A percentile compares a stretch with the other conserved stretches of the same genome.
phyloP scores from a whole-genome alignment of 805 yeast genomes.

The Sugiyamaella floridensis region DNA sequence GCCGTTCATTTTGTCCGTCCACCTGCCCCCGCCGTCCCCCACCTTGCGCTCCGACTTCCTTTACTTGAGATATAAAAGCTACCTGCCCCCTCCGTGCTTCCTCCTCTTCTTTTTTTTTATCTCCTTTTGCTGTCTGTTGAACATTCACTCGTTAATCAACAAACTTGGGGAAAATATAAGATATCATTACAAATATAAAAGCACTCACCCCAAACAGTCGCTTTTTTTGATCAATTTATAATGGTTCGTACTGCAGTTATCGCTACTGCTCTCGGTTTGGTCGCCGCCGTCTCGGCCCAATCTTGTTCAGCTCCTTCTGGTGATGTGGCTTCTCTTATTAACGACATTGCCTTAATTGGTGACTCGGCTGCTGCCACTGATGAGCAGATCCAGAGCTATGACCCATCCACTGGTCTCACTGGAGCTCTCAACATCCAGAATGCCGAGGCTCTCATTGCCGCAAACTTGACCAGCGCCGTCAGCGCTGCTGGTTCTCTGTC shows the following conservation, averaged over 20 bases:
- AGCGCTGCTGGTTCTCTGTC: conserved; percentile 6
- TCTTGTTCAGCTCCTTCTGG: conserved; percentile 3
- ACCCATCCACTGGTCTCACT: neutral
- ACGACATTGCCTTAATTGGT: conserved; percentile 9
- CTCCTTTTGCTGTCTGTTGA: no score
- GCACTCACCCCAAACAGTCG: neutral
- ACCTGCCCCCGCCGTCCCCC: neutral
- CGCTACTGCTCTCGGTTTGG: neutral
- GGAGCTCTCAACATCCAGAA: conserved; percentile 13
- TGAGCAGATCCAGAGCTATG: neutral
- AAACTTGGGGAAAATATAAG: no score
- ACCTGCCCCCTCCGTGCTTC: no score
- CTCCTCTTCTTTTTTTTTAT: no score
- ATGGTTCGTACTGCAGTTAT: neutral
- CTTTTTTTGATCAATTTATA: neutral
- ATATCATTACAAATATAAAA: no score
- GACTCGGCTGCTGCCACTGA: conserved; percentile 6
- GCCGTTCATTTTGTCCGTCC: neutral
- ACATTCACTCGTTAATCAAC: no score
- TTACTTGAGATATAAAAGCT: no score
- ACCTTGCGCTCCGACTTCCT: no score
- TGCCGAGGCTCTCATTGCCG: conserved; percentile 16
- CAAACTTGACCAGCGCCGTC: conserved; percentile 13
- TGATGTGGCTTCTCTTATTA: neutral
- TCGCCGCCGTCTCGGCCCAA: neutral